phyloP scores from a whole-genome alignment of 1,284 basidiomycete species.

The Thecaphora frezii region DNA sequence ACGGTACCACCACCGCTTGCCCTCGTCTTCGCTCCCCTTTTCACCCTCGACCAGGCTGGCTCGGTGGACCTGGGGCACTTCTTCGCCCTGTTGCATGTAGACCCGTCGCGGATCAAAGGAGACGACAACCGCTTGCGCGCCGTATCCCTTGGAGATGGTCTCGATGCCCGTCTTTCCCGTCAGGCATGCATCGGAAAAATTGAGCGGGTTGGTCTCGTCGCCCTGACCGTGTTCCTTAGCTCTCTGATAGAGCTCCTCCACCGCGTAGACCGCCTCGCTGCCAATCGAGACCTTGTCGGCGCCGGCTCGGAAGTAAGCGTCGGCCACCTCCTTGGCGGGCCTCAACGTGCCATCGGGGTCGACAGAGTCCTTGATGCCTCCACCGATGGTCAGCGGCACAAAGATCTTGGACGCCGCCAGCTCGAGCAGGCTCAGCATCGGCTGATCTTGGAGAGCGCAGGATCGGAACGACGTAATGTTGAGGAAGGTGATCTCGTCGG shows the following conservation, averaged over 20 bases:
- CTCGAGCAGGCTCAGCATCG: constrained; percentile 93
- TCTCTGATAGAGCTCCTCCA: constrained; percentile 72
- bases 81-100: constrained; percentile 70
- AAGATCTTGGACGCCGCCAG: constrained; percentile 87
- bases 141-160: constrained; percentile 85
- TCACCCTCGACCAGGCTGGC: constrained; percentile 41
- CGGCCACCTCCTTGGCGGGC: constrained; percentile 88
- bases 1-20: constrained; percentile 93
- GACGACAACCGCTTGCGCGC: constrained; percentile 95
- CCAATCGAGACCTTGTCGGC: constrained; percentile 97
- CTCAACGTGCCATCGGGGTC: constrained; percentile 91
- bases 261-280: constrained; percentile 89
- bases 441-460: constrained; percentile 91
- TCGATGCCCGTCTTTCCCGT: constrained; percentile 76
- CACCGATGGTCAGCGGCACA: constrained; percentile 97
- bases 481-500: constrained; percentile 94
- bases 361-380: constrained; percentile 92
- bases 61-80: constrained; percentile 61
- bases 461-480: constrained; percentile 99
- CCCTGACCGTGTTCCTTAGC: constrained; percentile 72
- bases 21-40: constrained; percentile 64
- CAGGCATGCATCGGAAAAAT: constrained; percentile 52
- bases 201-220: constrained; percentile 44
- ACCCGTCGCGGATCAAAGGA: constrained; percentile 91
- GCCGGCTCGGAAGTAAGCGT: constrained; percentile 92